Evolutionary conservation across 352 stramenopile species (phyloP).

Genomic region (Peronospora belbahrii): DNA sequence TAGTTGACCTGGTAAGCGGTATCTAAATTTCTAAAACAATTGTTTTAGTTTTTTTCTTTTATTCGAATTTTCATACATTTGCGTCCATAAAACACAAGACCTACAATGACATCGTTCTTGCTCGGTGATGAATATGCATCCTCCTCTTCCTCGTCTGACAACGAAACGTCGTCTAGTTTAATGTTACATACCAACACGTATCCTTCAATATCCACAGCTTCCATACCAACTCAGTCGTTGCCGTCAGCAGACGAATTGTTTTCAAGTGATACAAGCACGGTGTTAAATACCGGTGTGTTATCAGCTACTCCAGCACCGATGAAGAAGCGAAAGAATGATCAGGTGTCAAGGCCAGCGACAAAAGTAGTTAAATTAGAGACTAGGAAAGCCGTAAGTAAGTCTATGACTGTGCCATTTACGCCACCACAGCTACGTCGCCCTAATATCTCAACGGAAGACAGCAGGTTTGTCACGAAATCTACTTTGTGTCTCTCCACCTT

Average conservation of each 20-base stretch:
- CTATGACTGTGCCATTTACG: constrained; percentile 27
- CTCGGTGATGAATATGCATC: constrained; percentile 61
- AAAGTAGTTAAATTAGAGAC: constrained; percentile 20
- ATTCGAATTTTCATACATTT: too few species aligned
- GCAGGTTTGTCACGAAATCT: constrained; percentile 25
- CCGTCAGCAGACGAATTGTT: constrained; percentile 48
- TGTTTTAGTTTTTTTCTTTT: too few species aligned
- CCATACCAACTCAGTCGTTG: constrained; percentile 6
- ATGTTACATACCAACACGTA: not conserved
- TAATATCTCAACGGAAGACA: constrained; percentile 67
- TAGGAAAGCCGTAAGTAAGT: constrained; percentile 5
- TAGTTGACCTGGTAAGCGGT: too few species aligned
- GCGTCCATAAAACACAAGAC: not conserved
- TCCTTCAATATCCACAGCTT: not conserved
- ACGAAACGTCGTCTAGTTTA: constrained; percentile 10
- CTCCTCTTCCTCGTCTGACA: constrained; percentile 28
- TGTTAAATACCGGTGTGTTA: constrained; percentile 9
- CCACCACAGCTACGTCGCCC: constrained; percentile 58
- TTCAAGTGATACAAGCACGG: constrained; percentile 26
- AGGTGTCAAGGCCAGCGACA: constrained; percentile 3
- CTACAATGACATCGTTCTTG: constrained; percentile 34
- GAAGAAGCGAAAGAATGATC: constrained; percentile 26
- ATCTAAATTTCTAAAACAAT: too few species aligned
- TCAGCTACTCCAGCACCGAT: constrained; percentile 1
- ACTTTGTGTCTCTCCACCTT: not conserved